Conservation (phyloP, 2,329 filamentous ascomycete species). For the Aureobasidium mangrovei region DNA sequence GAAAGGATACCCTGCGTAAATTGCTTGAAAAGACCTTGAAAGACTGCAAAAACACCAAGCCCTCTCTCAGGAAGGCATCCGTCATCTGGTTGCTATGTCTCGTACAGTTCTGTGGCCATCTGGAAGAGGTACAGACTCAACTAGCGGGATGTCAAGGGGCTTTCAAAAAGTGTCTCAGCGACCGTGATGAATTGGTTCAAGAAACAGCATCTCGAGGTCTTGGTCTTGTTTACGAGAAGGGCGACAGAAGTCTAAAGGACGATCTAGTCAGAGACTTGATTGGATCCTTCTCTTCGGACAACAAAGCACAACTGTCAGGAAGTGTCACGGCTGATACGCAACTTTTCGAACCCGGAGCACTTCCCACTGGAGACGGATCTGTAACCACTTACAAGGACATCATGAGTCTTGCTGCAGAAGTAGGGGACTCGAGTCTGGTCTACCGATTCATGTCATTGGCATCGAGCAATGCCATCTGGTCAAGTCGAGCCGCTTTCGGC, state of each 20-base stretch:
- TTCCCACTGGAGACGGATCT: constrained; percentile 84
- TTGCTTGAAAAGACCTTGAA: constrained; percentile 64
- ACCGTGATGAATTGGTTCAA: constrained; percentile 88
- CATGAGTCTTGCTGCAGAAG: constrained; percentile 87
- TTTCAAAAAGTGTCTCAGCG: constrained; percentile 79
- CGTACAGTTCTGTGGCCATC: constrained; percentile 79
- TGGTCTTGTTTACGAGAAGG: constrained; percentile 88
- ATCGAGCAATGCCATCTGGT: constrained; percentile 93
- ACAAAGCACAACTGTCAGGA: constrained; percentile 56
- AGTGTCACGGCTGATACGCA: constrained; percentile 88
- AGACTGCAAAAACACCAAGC: constrained; percentile 77
- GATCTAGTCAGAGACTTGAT: constrained; percentile 82
- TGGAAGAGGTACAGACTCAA: constrained; percentile 62
- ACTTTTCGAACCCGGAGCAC: constrained; percentile 80
- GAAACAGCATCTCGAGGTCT: constrained; percentile 89
- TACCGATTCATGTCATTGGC: constrained; percentile 98
- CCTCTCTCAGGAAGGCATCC: constrained; percentile 80
- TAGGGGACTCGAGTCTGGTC: constrained; percentile 89
- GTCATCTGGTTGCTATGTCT: constrained; percentile 92
- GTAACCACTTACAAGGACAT: constrained; percentile 98
- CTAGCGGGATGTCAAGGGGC: constrained; percentile 73
- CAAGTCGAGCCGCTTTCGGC: constrained; percentile 90
- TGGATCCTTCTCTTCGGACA: constrained; percentile 70
- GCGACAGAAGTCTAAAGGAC: constrained; percentile 69
- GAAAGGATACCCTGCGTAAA: constrained; percentile 36